Base-by-base conservation (phyloP, 2,329 filamentous ascomycete species). In the Penicillium sp. region DNA sequence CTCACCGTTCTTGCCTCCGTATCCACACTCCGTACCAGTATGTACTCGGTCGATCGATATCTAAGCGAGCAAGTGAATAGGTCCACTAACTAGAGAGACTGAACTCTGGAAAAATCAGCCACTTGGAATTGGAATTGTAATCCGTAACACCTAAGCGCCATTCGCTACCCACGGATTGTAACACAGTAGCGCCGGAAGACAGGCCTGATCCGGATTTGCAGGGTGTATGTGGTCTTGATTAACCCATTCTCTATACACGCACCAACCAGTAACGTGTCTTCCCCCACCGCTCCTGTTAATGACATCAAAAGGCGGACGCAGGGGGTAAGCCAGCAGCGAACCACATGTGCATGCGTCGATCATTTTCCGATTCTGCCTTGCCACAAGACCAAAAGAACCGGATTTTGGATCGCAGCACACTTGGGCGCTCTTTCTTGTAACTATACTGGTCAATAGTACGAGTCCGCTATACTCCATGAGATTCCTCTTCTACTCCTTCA, bases 231-330 rank as follows among this genome's bases (percentile, higher is more conserved):
- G 4, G 39, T 42, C 39, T 13, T 42, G 11, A 23, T 13, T 42
- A 13, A 39, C 16, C 39, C 39, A 42, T 19, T 19, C 35, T 11
- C 35, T 42, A 42, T 42, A 23, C n/a, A 42, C 11, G 35, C 35
- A 39, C 35, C 35, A 39, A 13, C 27, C 29, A 48, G 29, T 35
- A 33, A 37, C 47, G 47, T 49, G 21, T 19, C 47, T 33, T 26
- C 47, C 47, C 21, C 47, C 47, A 49, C 47, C 47, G 47, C 47
- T 49, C 47, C 31, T 37, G 6, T 19, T 8, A 42, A 50, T 50
- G 31, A 50, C 48, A 50, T 37, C 48, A 50, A 58, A 47, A 43
- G 44, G 53, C 37, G 45, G 57, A 59, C 50, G 57, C 53, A 59
- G 53, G 57, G 57, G 53, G 49, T 25, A 26, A 45, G 11, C n/a